A percentile compares a stretch with the other conserved stretches of the same genome.
phyloP scores from a whole-genome alignment of 2,329 filamentous ascomycete genomes.

The Exophiala aquamarina region DNA sequence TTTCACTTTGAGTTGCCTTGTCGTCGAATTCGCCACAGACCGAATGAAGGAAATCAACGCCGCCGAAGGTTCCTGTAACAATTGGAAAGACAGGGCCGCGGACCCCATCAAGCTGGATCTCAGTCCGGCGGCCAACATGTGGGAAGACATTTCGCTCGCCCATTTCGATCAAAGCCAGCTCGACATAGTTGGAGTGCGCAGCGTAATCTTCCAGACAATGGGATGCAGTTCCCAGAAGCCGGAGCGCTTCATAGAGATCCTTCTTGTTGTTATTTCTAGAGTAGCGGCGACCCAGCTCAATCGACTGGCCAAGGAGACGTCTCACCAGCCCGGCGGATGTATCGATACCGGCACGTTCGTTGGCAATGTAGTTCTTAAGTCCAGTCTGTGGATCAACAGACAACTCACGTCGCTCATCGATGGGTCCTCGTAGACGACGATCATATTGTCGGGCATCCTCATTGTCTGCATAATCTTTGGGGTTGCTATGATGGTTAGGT shows the following conservation, averaged over 20 bases:
- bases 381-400: constrained; percentile 72
- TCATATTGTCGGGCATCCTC: constrained; percentile 82
- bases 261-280: constrained; percentile 63
- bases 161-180: constrained; percentile 83
- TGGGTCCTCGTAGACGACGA: constrained; percentile 72
- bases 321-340: constrained; percentile 78
- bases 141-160: constrained; percentile 81
- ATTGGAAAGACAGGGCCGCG: constrained; percentile 71
- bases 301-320: constrained; percentile 69
- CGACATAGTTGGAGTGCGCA: constrained; percentile 90
- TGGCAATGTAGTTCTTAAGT: constrained; percentile 93
- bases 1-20: constrained; percentile 87
- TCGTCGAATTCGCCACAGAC: constrained; percentile 79
- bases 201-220: constrained; percentile 93
- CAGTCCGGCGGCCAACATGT: constrained; percentile 76
- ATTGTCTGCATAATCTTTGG: constrained; percentile 85
- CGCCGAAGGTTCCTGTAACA: constrained; percentile 89
- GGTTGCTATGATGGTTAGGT: constrained; percentile 41
- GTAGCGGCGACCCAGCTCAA: constrained; percentile 78
- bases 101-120: constrained; percentile 67
- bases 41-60: constrained; percentile 90
- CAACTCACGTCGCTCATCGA: constrained; percentile 77
- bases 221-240: constrained; percentile 80
- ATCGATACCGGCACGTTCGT: constrained; percentile 74
- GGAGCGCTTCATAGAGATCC: constrained; percentile 85